Conservation (phyloP, 148 eudicot species). For the Diospyros lotus region DNA sequence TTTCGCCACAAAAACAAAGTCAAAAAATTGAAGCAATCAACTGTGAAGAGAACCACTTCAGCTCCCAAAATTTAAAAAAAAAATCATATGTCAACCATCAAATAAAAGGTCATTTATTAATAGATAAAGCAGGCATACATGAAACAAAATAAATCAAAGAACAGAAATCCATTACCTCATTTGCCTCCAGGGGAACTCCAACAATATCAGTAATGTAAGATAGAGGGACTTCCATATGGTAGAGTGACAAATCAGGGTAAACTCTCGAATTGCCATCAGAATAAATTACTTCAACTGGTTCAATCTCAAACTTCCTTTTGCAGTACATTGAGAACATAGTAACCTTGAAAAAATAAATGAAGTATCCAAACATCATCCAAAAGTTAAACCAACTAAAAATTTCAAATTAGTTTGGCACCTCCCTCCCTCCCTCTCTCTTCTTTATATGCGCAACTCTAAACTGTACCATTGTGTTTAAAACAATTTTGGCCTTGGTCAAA, state of each 20-base stretch:
- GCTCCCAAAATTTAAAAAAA: too few species aligned
- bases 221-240: slow-evolving; percentile 70
- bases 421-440: too few species aligned
- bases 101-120: background rate
- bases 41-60: background rate
- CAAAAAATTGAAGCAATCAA: slow-evolving; percentile 1
- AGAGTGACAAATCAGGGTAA: slow-evolving; percentile 74
- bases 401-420: background rate
- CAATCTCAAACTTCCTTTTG: slow-evolving; percentile 74
- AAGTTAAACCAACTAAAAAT: background rate
- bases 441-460: background rate
- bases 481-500: slow-evolving; percentile 89
- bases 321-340: slow-evolving; percentile 90
- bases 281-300: slow-evolving; percentile 83
- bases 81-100: background rate
- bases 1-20: background rate
- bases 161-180: slow-evolving; percentile 47
- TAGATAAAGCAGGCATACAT: background rate
- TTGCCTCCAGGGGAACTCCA: slow-evolving; percentile 68
- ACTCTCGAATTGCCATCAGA: slow-evolving; percentile 62
- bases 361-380: slow-evolving; percentile 12
- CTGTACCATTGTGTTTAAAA: slow-evolving; percentile 84
- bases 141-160: background rate
- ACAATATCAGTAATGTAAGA: slow-evolving; percentile 65
- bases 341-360: slow-evolving; percentile 48